A percentile compares a stretch with the other conserved stretches of the same genome.
phyloP scores from a whole-genome alignment of 108 stramenopile genomes.

The Cyclotella atomus region DNA sequence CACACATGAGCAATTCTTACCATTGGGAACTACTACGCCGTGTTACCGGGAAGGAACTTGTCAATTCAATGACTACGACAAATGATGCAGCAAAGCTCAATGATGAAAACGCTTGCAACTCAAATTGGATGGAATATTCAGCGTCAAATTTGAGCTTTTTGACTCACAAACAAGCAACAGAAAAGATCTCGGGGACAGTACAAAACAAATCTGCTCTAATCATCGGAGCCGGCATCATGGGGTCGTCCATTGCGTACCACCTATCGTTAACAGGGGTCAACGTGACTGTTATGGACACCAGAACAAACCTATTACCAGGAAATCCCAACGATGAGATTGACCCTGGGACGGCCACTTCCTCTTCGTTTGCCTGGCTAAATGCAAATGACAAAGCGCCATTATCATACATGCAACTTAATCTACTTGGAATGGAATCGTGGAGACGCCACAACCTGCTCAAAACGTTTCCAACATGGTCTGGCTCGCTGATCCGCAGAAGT shows the following conservation, averaged over 20 bases:
- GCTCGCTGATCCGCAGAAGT: constrained; percentile 52
- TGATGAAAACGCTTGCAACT: neutral
- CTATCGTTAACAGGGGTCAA: constrained; percentile 38
- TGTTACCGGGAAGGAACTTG: constrained; percentile 24
- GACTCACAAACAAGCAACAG: too few species aligned
- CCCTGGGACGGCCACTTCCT: constrained; percentile 50
- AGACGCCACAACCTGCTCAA: constrained; percentile 44
- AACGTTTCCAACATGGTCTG: constrained; percentile 52
- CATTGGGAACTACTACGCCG: constrained; percentile 48
- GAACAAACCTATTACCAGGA: constrained; percentile 15
- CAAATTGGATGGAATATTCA: constrained; percentile 5
- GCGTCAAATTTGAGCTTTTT: too few species aligned
- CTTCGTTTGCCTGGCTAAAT: constrained; percentile 78
- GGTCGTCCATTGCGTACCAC: constrained; percentile 53
- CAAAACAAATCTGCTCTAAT: constrained; percentile 38
- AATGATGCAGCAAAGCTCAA: neutral
- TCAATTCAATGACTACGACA: neutral
- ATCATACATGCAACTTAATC: constrained; percentile 57
- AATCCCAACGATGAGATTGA: constrained; percentile 15
- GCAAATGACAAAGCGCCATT: constrained; percentile 64
- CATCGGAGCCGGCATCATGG: constrained; percentile 51
- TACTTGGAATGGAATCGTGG: constrained; percentile 69
- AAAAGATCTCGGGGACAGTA: too few species aligned
- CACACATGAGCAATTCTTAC: constrained; percentile 9
- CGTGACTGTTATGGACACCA: constrained; percentile 56